Conservation (phyloP, 108 stramenopile genomes). For the Cylindrotheca fusiformis region DNA sequence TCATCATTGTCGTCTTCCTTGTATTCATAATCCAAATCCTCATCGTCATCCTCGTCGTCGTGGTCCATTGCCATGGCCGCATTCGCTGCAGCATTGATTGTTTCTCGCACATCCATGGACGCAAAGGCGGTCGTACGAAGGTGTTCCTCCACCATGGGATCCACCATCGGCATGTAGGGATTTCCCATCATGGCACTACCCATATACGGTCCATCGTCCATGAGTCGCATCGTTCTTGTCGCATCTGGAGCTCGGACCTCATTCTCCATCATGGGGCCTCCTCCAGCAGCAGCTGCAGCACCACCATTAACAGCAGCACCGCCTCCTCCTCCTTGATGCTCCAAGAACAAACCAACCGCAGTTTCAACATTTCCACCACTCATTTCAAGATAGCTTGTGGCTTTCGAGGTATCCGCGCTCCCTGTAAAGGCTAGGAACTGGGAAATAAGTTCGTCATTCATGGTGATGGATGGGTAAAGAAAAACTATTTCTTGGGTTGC, state of each 20-base stretch:
- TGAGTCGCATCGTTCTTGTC: constrained; percentile 79
- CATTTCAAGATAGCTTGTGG: constrained; percentile 82
- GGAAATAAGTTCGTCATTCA: constrained; percentile 52
- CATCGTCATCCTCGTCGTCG: constrained; percentile 2
- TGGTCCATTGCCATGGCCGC: constrained; percentile 11
- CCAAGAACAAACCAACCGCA: constrained; percentile 73
- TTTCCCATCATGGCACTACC: constrained; percentile 8
- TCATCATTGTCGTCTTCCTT: constrained; percentile 25
- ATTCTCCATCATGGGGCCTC: constrained; percentile 6
- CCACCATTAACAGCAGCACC: constrained; percentile 16
- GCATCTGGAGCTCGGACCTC: constrained; percentile 83
- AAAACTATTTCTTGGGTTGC: too few species aligned
- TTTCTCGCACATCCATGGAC: constrained; percentile 34
- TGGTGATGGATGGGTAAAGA: neutral
- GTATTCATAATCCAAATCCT: neutral
- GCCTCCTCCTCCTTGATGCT: constrained; percentile 46
- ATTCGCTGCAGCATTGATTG: constrained; percentile 50
- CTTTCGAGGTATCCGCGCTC: constrained; percentile 46
- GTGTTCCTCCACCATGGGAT: constrained; percentile 31
- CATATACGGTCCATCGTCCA: constrained; percentile 55
- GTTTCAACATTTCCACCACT: constrained; percentile 64
- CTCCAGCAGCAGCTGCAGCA: constrained; percentile 19
- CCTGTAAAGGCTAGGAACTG: constrained; percentile 82
- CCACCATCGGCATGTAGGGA: constrained; percentile 23
- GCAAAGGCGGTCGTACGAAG: constrained; percentile 27